Evolutionary conservation across 495 filamentous ascomycete genomes (phyloP), one percentile per base, ranked within the genome.

Genomic region (Podospora pseudoanserina): DNA sequence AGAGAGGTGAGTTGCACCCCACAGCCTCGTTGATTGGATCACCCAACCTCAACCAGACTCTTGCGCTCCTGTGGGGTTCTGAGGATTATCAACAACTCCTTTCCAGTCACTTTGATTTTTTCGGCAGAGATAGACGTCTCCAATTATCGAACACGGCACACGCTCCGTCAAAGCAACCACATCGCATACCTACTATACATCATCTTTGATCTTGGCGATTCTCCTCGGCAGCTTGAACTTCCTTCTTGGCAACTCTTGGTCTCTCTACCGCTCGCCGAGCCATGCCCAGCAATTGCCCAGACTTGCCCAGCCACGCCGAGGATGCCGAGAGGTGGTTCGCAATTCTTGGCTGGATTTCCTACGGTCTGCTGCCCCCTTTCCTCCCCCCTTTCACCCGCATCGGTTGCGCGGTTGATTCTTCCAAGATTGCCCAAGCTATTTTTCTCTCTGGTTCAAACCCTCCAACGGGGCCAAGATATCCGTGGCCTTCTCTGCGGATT

Each of bases 291-390:
- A 26, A 5, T 58, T 58, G 55, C 55, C 55, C n/a, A 58, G 55
- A 18, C 3, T 9, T 20, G 55, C 55, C 55, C 55, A 58, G 55
- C 55, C 55, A 58, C 55, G 55, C 55, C 55, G 55, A 58, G 55
- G 6, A 4, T 58, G 55, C 55, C 55, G n/a, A 58, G 55, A n/a
- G n/a, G n/a, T 2, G n/a, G 55, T 58, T 58, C 55, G 55, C 23
- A 58, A 58, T 58, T 58, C 23, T 58, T 58, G 55, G n/a, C 55
- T 20, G 23, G 55, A 58, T 58, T 58, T 58, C 55, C 23, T 58
- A 58, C 55, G 55, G 16, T 58, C 23, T 58, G 9, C 55, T 26
- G 9, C 23, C 55, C 55, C 61, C 16, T 64, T 64, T 49, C 18
- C 16, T 11, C 39, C 5, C 20, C 26, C 49, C 26, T 39, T 62